Percentiles rank a stretch among this genome's conserved stretches.
These are phyloP conservation scores for Ophiosphaerella herpotricha DNA, from an alignment of 2,329 filamentous ascomycete species.

Conservation along the genomic window DNA sequence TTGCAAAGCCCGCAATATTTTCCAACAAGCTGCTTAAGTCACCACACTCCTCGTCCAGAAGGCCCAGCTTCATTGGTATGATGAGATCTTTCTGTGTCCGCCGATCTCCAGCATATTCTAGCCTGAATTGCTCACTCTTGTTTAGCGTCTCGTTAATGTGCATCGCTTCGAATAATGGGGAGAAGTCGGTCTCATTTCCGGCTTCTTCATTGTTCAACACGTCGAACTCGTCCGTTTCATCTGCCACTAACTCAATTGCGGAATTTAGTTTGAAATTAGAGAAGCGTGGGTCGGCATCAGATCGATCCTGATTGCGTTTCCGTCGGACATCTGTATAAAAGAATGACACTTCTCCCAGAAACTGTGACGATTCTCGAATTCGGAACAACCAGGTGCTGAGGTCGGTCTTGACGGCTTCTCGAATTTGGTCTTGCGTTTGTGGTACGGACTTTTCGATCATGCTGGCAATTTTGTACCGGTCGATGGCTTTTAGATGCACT, in stretches of 20 bases:
- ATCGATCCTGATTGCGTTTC: slow-evolving; percentile 79
- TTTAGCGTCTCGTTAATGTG: slow-evolving; percentile 96
- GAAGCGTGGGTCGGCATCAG: slow-evolving; percentile 75
- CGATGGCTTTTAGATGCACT: slow-evolving; percentile 91
- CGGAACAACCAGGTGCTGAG: slow-evolving; percentile 95
- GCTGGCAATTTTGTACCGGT: slow-evolving; percentile 91
- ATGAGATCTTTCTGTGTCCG: slow-evolving; percentile 90
- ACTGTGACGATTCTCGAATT: slow-evolving; percentile 94
- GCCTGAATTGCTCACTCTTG: slow-evolving; percentile 86
- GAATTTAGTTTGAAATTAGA: slow-evolving; percentile 91
- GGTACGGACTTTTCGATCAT: slow-evolving; percentile 96
- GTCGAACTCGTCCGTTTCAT: slow-evolving; percentile 95
- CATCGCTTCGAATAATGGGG: slow-evolving; percentile 88
- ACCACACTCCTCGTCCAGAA: slow-evolving; percentile 81
- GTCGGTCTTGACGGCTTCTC: slow-evolving; percentile 95
- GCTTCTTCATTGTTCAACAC: slow-evolving; percentile 82
- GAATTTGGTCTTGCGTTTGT: slow-evolving; percentile 87
- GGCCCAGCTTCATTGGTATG: slow-evolving; percentile 73
- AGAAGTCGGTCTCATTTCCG: slow-evolving; percentile 92
- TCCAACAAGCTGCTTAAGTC: slow-evolving; percentile 90
- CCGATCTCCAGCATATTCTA: slow-evolving; percentile 89
- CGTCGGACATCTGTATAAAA: slow-evolving; percentile 92
- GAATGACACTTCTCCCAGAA: slow-evolving; percentile 92
- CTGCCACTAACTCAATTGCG: slow-evolving; percentile 90
- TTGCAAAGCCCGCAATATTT: slow-evolving; percentile 93